Conservation (phyloP, 345 rosid genomes). For the Acer yangbiense region DNA sequence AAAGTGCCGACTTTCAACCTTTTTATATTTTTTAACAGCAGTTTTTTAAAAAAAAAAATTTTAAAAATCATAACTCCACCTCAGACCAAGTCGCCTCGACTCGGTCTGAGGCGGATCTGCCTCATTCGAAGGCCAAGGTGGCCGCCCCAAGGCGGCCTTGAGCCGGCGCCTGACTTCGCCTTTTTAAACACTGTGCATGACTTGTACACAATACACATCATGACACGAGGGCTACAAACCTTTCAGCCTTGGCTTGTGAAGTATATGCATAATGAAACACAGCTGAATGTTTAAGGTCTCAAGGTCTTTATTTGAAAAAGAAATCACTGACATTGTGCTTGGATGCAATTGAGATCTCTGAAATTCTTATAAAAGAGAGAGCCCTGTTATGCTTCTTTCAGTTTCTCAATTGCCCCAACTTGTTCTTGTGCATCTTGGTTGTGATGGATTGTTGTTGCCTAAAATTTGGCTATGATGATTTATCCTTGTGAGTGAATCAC, state of each 20-base stretch:
- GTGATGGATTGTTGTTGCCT: neutral
- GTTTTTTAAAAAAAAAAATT: too few species aligned
- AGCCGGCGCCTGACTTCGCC: too few species aligned
- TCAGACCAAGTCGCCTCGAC: too few species aligned
- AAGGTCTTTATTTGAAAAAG: neutral
- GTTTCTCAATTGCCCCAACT: neutral
- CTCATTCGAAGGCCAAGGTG: too few species aligned
- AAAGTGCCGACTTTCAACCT: too few species aligned
- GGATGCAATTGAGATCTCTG: neutral
- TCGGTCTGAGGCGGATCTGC: too few species aligned
- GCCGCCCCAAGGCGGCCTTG: too few species aligned
- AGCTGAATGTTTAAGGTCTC: neutral
- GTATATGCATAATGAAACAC: neutral
- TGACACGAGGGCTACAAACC: neutral
- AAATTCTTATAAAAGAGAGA: neutral
- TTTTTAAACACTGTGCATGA: neutral
- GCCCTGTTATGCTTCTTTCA: neutral
- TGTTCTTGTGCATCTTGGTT: neutral
- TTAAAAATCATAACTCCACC: too few species aligned
- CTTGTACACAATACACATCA: neutral
- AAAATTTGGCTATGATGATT: constrained; percentile 1
- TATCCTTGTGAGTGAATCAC: neutral
- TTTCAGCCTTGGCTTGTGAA: neutral
- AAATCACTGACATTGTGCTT: neutral
- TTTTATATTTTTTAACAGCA: too few species aligned